Evolutionary conservation across 2,329 filamentous ascomycete species (phyloP).

Genomic region (Aspergillus costaricaensis): DNA sequence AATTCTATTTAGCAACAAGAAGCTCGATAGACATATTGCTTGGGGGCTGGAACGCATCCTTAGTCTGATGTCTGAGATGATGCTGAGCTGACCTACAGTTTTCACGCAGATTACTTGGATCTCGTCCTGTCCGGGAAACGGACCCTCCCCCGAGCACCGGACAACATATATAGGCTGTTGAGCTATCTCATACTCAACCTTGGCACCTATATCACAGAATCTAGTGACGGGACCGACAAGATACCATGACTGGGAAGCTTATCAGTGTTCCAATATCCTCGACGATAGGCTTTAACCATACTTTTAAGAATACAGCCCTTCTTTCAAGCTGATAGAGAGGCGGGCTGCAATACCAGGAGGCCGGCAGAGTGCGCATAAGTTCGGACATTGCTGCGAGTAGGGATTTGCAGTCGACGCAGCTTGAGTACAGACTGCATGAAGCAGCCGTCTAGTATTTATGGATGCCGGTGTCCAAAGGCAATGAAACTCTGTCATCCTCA

Average conservation of each 20-base stretch:
- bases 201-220: conserved; percentile 46
- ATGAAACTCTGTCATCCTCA: conserved; percentile 1
- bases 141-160: conserved; percentile 34
- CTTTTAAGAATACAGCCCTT: conserved; percentile 53
- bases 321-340: conserved; percentile 54
- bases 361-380: conserved; percentile 49
- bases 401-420: not conserved
- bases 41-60: too few relatives aligned
- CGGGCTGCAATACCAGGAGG: conserved; percentile 55
- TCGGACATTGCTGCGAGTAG: conserved; percentile 30
- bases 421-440: not conserved
- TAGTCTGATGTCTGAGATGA: too few relatives aligned
- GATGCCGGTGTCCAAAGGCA: conserved; percentile 13
- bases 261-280: not conserved
- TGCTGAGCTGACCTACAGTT: conserved; percentile 29
- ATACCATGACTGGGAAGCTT: conserved; percentile 50
- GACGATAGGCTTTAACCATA: conserved; percentile 9
- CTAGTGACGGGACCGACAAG: conserved; percentile 55
- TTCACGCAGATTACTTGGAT: conserved; percentile 43
- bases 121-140: conserved; percentile 34
- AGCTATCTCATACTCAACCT: conserved; percentile 54
- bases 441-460: not conserved
- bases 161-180: conserved; percentile 47
- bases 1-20: not conserved
- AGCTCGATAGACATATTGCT: not conserved